Evolutionary conservation across 2,329 filamentous ascomycete species (phyloP).

Genomic region (Microthyrium microscopicum): DNA sequence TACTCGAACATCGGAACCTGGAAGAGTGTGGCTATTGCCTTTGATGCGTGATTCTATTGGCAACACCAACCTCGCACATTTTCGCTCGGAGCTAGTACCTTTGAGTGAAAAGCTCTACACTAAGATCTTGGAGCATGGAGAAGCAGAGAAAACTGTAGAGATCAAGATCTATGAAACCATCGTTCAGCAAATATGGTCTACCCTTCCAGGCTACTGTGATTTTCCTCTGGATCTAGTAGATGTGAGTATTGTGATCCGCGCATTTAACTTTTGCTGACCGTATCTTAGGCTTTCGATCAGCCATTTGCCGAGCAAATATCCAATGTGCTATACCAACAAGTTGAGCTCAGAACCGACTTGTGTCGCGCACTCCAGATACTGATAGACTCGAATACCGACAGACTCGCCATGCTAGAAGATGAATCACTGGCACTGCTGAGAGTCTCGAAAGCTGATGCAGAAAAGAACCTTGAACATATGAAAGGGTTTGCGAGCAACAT

Average conservation of each 20-base stretch:
- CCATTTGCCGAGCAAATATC: constrained; percentile 76
- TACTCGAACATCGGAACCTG: constrained; percentile 40
- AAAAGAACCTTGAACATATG: constrained; percentile 68
- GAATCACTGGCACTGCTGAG: constrained; percentile 62
- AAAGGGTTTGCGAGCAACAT: constrained; percentile 70
- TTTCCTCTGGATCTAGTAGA: constrained; percentile 53
- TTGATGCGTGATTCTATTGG: constrained; percentile 77
- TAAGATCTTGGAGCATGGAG: constrained; percentile 65
- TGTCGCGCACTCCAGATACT: constrained; percentile 74
- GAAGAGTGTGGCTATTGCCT: constrained; percentile 87
- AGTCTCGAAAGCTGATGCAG: constrained; percentile 56
- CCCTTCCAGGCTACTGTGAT: constrained; percentile 87
- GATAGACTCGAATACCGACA: constrained; percentile 79
- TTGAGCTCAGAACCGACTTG: constrained; percentile 70
- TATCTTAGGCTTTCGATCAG: constrained; percentile 62
- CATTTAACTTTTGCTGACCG: constrained; percentile 3
- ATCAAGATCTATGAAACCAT: constrained; percentile 96
- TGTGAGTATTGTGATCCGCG: too few relatives aligned
- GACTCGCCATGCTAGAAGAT: constrained; percentile 49
- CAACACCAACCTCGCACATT: constrained; percentile 76
- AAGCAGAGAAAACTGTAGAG: constrained; percentile 80
- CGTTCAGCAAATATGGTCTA: constrained; percentile 89
- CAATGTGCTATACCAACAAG: constrained; percentile 83
- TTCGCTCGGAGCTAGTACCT: constrained; percentile 71
- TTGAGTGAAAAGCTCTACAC: constrained; percentile 85